Evolutionary conservation across 2,329 filamentous ascomycete species (phyloP).

Genomic region (Apiospora hydei): DNA sequence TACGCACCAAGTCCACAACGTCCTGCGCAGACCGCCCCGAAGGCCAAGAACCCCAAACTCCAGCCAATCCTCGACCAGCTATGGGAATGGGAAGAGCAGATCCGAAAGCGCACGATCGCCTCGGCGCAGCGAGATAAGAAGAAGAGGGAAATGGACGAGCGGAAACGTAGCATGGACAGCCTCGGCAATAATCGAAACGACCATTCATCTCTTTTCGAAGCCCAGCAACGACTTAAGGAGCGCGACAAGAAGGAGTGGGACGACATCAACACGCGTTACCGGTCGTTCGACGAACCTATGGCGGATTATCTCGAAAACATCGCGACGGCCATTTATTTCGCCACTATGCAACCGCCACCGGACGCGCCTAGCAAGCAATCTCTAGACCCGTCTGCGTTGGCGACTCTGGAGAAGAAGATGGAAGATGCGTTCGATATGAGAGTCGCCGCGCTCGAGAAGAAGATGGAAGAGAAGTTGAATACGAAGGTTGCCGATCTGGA

Average conservation of each 20-base stretch:
- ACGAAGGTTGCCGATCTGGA: slow-evolving; percentile 5
- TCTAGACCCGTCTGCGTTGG: neutral
- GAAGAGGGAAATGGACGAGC: slow-evolving; percentile 17
- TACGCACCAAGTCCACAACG: neutral
- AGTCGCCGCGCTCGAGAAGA: slow-evolving; percentile 9
- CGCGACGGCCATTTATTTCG: neutral
- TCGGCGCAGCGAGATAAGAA: slow-evolving; percentile 27
- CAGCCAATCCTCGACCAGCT: slow-evolving; percentile 35
- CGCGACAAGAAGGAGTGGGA: slow-evolving; percentile 17
- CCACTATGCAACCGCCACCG: neutral
- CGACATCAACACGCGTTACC: neutral
- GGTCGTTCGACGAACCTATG: neutral
- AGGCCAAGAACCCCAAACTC: slow-evolving; percentile 34
- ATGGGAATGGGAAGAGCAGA: slow-evolving; percentile 28
- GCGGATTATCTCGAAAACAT: neutral
- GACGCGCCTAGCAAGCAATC: neutral
- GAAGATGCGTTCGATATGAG: neutral
- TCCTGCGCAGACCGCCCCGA: neutral
- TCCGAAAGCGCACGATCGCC: slow-evolving; percentile 28
- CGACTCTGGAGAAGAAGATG: neutral
- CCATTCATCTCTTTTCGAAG: neutral
- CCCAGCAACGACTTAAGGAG: neutral
- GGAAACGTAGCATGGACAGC: neutral
- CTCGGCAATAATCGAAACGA: neutral
- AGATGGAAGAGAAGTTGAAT: neutral